A percentile compares a stretch with the other conserved stretches of the same genome.
These are phyloP conservation scores for Sutorius eximius DNA, from an alignment of 1,284 basidiomycete species.

Conservation along the genomic window DNA sequence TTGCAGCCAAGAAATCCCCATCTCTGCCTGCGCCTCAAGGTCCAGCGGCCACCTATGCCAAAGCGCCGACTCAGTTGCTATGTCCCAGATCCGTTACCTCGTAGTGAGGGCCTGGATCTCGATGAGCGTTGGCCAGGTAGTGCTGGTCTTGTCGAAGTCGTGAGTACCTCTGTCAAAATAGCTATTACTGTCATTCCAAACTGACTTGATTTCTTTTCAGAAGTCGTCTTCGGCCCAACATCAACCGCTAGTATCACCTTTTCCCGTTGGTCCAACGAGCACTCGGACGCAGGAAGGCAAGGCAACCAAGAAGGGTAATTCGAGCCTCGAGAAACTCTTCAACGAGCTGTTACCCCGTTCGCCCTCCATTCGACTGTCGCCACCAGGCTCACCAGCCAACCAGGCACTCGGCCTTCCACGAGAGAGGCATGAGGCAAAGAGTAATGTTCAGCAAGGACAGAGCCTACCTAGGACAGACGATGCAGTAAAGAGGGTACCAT, in stretches of 20 bases:
- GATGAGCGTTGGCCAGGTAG: constrained; percentile 16
- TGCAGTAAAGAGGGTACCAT: neutral
- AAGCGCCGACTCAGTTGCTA: constrained; percentile 18
- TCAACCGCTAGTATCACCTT: constrained; percentile 16
- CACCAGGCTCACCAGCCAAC: constrained; percentile 14
- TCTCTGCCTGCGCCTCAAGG: constrained; percentile 27
- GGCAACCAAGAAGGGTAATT: neutral
- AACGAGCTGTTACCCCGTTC: constrained; percentile 17
- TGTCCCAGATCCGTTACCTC: constrained; percentile 5
- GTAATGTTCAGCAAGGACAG: neutral
- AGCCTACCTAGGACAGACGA: neutral
- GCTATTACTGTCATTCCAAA: neutral
- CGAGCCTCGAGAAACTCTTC: constrained; percentile 17
- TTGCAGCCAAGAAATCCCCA: constrained; percentile 5
- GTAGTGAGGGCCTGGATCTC: neutral
- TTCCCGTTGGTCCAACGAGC: neutral
- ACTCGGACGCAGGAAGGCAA: neutral
- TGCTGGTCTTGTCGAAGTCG: constrained; percentile 10
- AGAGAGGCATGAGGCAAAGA: neutral
- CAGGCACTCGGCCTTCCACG: constrained; percentile 1
- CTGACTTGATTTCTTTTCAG: neutral
- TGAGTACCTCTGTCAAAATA: constrained; percentile 7
- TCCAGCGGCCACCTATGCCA: constrained; percentile 30
- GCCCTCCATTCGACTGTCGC: constrained; percentile 26
- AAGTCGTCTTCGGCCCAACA: constrained; percentile 13